Percentiles rank a stretch among this genome's conserved stretches.
phyloP scores from a whole-genome alignment of 2,329 filamentous ascomycete genomes.

The Cucurbitaria berberidis region DNA sequence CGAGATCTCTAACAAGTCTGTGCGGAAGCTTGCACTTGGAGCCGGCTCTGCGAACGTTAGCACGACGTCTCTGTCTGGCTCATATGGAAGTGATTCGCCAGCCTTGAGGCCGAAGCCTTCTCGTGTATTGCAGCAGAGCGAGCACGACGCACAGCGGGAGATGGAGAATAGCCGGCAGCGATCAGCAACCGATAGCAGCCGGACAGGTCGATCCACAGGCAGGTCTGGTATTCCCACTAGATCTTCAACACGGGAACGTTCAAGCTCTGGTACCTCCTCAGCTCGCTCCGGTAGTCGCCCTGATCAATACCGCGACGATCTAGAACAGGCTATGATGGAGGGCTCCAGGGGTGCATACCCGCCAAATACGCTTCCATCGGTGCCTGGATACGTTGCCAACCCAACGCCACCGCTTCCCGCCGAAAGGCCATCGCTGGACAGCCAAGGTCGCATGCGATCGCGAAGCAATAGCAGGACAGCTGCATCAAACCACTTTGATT shows the following conservation, averaged over 20 bases:
- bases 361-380: constrained; percentile 41
- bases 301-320: constrained; percentile 58
- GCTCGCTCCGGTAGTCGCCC: constrained; percentile 61
- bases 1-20: constrained; percentile 60
- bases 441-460: constrained; percentile 36
- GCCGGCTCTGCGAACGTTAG: constrained; percentile 47
- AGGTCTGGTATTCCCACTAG: constrained; percentile 51
- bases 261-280: constrained; percentile 60
- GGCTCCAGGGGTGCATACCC: constrained; percentile 45
- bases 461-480: constrained; percentile 47
- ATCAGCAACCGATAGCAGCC: constrained; percentile 45
- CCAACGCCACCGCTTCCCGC: constrained; percentile 36
- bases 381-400: constrained; percentile 42
- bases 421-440: constrained; percentile 36
- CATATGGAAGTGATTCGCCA: constrained; percentile 31
- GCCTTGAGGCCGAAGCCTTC: constrained; percentile 38
- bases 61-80: constrained; percentile 41
- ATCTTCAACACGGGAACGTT: constrained; percentile 57
- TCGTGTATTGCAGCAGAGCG: constrained; percentile 41
- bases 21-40: constrained; percentile 67
- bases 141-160: constrained; percentile 45
- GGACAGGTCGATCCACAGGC: constrained; percentile 33
- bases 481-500: constrained; percentile 44
- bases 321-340: constrained; percentile 58
- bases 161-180: constrained; percentile 38